A percentile compares a stretch with the other conserved stretches of the same genome.
These are phyloP conservation scores for Stephania japonica DNA, from an alignment of 164 flowering plant genomes.

Conservation along the genomic window DNA sequence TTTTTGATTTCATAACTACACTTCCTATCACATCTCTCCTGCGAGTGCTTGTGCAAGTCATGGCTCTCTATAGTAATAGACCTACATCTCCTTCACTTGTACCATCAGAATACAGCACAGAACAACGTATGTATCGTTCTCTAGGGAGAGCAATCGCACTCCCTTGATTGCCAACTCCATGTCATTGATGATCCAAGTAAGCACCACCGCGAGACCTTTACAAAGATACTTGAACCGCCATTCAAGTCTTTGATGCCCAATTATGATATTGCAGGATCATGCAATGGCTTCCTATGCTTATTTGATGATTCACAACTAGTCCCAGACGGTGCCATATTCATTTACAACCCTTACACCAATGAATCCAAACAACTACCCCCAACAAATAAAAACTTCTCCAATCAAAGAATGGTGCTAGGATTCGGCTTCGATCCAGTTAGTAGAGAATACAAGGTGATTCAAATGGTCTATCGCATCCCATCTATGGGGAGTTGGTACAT, in stretches of 20 bases:
- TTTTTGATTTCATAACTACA: slow-evolving; percentile 22
- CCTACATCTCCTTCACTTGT: slow-evolving; percentile 13
- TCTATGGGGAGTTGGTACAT: not conserved
- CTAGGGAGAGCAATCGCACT: slow-evolving; percentile 8
- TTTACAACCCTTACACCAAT: slow-evolving; percentile 39
- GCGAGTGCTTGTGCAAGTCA: slow-evolving; percentile 22
- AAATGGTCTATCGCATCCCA: not conserved
- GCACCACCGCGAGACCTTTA: not conserved
- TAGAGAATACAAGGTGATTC: slow-evolving; percentile 33
- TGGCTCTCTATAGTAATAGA: slow-evolving; percentile 25
- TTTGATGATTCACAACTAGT: slow-evolving; percentile 22
- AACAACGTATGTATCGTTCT: slow-evolving; percentile 27
- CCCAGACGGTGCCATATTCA: slow-evolving; percentile 15
- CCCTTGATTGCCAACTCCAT: not conserved
- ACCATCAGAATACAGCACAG: slow-evolving; percentile 1
- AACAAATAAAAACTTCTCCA: slow-evolving; percentile 3
- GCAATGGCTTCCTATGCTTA: slow-evolving; percentile 37
- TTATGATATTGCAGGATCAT: slow-evolving; percentile 33
- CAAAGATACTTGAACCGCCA: slow-evolving; percentile 19
- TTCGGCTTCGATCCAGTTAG: slow-evolving; percentile 31
- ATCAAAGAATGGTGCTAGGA: slow-evolving; percentile 30
- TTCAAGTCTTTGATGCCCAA: slow-evolving; percentile 27
- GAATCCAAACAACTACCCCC: slow-evolving; percentile 24
- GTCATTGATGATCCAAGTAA: not conserved
- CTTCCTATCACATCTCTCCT: slow-evolving; percentile 28